Conservation (phyloP, 495 filamentous ascomycete genomes). For the Podospora australis region DNA sequence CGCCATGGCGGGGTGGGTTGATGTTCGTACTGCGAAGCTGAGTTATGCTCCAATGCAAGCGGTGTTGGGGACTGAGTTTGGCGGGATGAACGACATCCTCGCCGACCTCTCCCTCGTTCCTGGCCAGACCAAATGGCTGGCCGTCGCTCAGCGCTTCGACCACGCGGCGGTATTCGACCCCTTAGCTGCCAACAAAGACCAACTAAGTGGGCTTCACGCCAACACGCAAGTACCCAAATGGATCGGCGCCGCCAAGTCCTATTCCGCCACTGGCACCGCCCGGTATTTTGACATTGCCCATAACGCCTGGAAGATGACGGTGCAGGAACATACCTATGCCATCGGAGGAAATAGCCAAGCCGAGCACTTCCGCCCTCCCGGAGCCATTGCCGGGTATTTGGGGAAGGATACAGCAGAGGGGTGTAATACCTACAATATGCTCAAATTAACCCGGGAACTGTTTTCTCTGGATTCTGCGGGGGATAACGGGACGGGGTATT, state of each 20-base stretch:
- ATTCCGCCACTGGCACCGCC: constrained; percentile 25
- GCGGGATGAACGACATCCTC: constrained; percentile 36
- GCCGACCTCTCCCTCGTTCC: constrained; percentile 28
- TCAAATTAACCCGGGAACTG: constrained; percentile 35
- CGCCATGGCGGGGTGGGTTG: constrained; percentile 30
- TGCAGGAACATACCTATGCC: constrained; percentile 29
- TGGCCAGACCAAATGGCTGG: constrained; percentile 28
- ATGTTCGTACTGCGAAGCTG: constrained; percentile 26
- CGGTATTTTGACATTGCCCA: constrained; percentile 27
- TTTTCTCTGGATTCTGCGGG: constrained; percentile 24
- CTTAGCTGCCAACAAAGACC: constrained; percentile 25
- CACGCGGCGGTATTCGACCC: constrained; percentile 30
- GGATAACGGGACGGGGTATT: constrained; percentile 24
- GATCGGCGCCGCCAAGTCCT: constrained; percentile 30
- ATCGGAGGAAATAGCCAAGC: constrained; percentile 37
- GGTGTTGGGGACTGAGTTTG: constrained; percentile 32
- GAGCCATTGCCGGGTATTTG: constrained; percentile 29
- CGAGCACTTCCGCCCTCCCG: constrained; percentile 31
- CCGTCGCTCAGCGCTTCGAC: constrained; percentile 31
- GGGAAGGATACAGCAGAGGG: constrained; percentile 27
- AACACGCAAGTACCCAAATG: constrained; percentile 37
- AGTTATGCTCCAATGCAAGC: constrained; percentile 29
- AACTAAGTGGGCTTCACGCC: constrained; percentile 33
- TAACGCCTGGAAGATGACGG: constrained; percentile 33
- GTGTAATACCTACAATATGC: constrained; percentile 39